These are phyloP conservation scores for Aspergillus novofumigatus DNA, from an alignment of 2,329 filamentous ascomycete species.

Conservation along the genomic window DNA sequence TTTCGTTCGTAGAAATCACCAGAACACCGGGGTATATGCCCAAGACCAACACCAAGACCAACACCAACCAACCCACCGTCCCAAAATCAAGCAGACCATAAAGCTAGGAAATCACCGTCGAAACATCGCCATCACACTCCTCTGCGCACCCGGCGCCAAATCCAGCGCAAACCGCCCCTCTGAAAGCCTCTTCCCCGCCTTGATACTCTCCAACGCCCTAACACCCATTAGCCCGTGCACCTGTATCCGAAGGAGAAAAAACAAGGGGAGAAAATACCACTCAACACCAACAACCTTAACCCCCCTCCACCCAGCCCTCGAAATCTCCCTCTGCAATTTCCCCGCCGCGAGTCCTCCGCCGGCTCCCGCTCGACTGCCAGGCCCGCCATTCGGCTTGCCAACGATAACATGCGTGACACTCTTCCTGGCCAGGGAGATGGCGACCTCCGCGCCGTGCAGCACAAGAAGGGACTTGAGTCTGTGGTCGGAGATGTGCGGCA, in stretches of 20 bases:
- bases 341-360: conserved; percentile 71
- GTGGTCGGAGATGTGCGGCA: conserved; percentile 78
- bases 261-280: conserved; percentile 54
- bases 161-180: conserved; percentile 69
- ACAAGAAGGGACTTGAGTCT: conserved; percentile 74
- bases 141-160: conserved; percentile 59
- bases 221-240: conserved; percentile 12
- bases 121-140: conserved; percentile 59
- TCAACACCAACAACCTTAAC: conserved; percentile 78
- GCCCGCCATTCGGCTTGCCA: conserved; percentile 52
- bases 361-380: conserved; percentile 57
- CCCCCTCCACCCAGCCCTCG: conserved; percentile 60
- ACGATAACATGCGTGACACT: conserved; percentile 81
- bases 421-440: too few relatives aligned
- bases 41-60: neutral
- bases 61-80: neutral
- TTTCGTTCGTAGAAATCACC: neutral
- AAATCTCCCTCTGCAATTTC: conserved; percentile 80
- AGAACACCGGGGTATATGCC: neutral
- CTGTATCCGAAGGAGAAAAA: neutral
- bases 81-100: neutral
- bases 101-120: conserved; percentile 6
- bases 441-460: conserved; percentile 67
- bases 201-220: conserved; percentile 80
- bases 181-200: conserved; percentile 66